Evolutionary conservation across 192 early-diverging fungal species (phyloP).

Genomic region (Entomortierella parvispora): DNA sequence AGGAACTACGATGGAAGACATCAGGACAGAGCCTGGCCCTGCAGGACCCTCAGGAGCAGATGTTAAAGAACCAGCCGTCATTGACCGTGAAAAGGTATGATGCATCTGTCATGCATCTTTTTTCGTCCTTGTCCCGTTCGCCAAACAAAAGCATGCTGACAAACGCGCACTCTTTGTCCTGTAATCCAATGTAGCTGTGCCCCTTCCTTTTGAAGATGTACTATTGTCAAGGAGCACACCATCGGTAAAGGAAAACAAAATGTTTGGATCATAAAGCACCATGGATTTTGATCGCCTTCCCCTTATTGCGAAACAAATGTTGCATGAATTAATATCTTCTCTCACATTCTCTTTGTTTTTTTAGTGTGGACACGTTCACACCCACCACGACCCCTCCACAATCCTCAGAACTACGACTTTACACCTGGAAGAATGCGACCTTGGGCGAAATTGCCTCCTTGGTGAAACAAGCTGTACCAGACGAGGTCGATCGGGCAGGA

Average conservation of each 20-base stretch:
- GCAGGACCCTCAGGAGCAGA: no score
- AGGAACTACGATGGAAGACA: no score
- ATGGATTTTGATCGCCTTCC: not conserved
- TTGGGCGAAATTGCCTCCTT: constrained; percentile 33
- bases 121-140: not conserved
- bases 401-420: constrained; percentile 30
- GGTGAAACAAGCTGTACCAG: constrained; percentile 38
- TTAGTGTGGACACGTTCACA: constrained; percentile 19
- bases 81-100: constrained; percentile 10
- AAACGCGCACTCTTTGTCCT: not conserved
- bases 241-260: constrained; percentile 21
- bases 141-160: not conserved
- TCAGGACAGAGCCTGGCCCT: no score
- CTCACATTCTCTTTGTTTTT: not conserved
- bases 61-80: not conserved
- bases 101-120: not conserved
- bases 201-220: constrained; percentile 42
- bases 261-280: not conserved
- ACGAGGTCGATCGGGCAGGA: constrained; percentile 11
- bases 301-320: not conserved
- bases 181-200: constrained; percentile 8
- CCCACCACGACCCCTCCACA: constrained; percentile 18
- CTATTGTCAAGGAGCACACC: constrained; percentile 24
- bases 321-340: no score
- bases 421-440: constrained; percentile 50